Evolutionary conservation across 2,329 filamentous ascomycete species (phyloP).

Genomic region (Ceratocystis ficicola): DNA sequence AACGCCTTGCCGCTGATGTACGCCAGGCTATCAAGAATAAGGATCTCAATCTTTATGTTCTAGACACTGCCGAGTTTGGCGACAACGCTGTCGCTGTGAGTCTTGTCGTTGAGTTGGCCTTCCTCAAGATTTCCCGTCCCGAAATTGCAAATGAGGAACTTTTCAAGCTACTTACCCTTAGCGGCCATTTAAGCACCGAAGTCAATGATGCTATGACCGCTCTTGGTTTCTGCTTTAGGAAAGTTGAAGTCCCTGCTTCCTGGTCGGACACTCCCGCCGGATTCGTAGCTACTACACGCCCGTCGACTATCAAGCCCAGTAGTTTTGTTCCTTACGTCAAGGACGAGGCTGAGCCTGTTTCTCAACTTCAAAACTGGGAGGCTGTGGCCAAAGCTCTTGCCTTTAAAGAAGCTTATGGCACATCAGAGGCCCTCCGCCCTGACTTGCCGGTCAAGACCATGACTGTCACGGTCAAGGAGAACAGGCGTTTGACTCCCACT

Average conservation of each 20-base stretch:
- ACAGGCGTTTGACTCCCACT: slow-evolving; percentile 74
- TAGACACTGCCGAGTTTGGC: slow-evolving; percentile 59
- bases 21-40: slow-evolving; percentile 61
- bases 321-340: slow-evolving; percentile 77
- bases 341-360: slow-evolving; percentile 54
- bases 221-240: slow-evolving; percentile 49
- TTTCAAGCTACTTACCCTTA: slow-evolving; percentile 48
- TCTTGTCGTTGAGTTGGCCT: slow-evolving; percentile 65
- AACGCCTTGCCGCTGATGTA: slow-evolving; percentile 60
- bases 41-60: slow-evolving; percentile 56
- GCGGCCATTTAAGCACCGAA: slow-evolving; percentile 15
- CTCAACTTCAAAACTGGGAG: slow-evolving; percentile 63
- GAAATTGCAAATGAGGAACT: slow-evolving; percentile 50
- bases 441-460: slow-evolving; percentile 77
- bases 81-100: slow-evolving; percentile 49
- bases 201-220: slow-evolving; percentile 18
- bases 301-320: slow-evolving; percentile 58
- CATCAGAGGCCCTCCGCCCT: slow-evolving; percentile 61
- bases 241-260: slow-evolving; percentile 62
- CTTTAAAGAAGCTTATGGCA: slow-evolving; percentile 90
- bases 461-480: slow-evolving; percentile 86
- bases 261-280: slow-evolving; percentile 57
- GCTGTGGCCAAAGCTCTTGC: slow-evolving; percentile 72
- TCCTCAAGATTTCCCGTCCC: slow-evolving; percentile 64
- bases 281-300: slow-evolving; percentile 25